A percentile compares a stretch with the other conserved stretches of the same genome.
Conservation (phyloP, 2,329 filamentous ascomycete genomes). For the Penicillium italicum region DNA sequence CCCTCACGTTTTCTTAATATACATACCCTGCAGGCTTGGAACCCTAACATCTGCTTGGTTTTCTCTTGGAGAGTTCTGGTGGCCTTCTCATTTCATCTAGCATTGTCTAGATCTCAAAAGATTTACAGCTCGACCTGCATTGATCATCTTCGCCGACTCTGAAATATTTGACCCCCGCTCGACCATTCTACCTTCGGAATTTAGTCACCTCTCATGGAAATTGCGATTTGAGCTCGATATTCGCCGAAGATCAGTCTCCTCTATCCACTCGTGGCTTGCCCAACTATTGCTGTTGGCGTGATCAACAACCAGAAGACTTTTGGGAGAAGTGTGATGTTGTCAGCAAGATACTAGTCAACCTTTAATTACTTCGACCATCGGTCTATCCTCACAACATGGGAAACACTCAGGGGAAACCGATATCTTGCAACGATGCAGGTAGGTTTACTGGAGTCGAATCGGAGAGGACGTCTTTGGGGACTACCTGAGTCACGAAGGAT, state of each 20-base stretch:
- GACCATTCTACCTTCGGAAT: conserved; percentile 16
- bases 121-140: conserved; percentile 4
- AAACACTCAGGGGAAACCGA: conserved; percentile 90
- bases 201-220: conserved; percentile 14
- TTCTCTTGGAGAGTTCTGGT: conserved; percentile 6
- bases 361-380: conserved; percentile 16
- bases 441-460: conserved; percentile 38
- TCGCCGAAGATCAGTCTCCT: background rate
- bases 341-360: conserved; percentile 16
- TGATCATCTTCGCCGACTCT: conserved; percentile 3
- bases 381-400: conserved; percentile 60
- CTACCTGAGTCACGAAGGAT: background rate
- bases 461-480: background rate
- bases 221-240: conserved; percentile 11
- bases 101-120: background rate
- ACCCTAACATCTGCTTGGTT: background rate
- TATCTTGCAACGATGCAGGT: conserved; percentile 93
- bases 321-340: conserved; percentile 24
- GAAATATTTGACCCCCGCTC: conserved; percentile 16
- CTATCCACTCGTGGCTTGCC: background rate
- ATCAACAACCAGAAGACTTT: background rate
- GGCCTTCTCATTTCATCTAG: background rate
- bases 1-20: conserved; percentile 12
- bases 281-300: background rate
- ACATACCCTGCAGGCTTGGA: conserved; percentile 5